phyloP scores from a whole-genome alignment of 2,329 filamentous ascomycete genomes.

The Colletotrichum nymphaeae region DNA sequence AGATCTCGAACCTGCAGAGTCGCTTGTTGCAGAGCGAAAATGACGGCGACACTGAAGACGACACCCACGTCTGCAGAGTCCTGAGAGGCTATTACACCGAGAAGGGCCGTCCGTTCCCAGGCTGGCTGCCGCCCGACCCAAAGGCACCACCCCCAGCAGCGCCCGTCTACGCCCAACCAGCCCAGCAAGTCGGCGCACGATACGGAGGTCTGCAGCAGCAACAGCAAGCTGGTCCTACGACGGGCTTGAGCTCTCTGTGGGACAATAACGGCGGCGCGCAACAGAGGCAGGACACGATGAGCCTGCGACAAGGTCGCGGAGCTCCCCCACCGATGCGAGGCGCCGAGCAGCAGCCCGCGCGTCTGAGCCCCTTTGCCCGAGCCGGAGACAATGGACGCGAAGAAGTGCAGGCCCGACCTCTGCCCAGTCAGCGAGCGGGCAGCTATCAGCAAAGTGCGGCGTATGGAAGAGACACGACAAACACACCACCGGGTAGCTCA shows the following conservation, averaged over 20 bases:
- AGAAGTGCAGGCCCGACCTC: constrained; percentile 63
- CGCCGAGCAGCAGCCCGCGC: constrained; percentile 40
- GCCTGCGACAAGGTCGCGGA: constrained; percentile 58
- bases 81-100: constrained; percentile 93
- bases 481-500: constrained; percentile 45
- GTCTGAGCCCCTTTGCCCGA: constrained; percentile 47
- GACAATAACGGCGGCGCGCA: constrained; percentile 53
- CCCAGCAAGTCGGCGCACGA: constrained; percentile 60
- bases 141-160: constrained; percentile 72
- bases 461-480: constrained; percentile 43
- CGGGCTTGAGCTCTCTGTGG: constrained; percentile 68
- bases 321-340: constrained; percentile 41
- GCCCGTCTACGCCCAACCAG: constrained; percentile 61
- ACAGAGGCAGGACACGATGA: constrained; percentile 52
- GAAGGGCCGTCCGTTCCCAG: constrained; percentile 82
- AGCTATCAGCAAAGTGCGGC: constrained; percentile 73
- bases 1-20: constrained; percentile 74
- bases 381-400: constrained; percentile 43
- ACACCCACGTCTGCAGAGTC: constrained; percentile 94
- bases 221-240: constrained; percentile 42
- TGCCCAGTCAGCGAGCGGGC: constrained; percentile 79
- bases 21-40: constrained; percentile 75
- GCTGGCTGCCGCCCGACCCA: constrained; percentile 92
- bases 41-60: constrained; percentile 84
- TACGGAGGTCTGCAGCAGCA: constrained; percentile 60